Percentiles rank a stretch among this genome's conserved stretches.
These are phyloP conservation scores for Termitomyces sp. DNA, from an alignment of 768 basidiomycete genomes.

Conservation along the genomic window DNA sequence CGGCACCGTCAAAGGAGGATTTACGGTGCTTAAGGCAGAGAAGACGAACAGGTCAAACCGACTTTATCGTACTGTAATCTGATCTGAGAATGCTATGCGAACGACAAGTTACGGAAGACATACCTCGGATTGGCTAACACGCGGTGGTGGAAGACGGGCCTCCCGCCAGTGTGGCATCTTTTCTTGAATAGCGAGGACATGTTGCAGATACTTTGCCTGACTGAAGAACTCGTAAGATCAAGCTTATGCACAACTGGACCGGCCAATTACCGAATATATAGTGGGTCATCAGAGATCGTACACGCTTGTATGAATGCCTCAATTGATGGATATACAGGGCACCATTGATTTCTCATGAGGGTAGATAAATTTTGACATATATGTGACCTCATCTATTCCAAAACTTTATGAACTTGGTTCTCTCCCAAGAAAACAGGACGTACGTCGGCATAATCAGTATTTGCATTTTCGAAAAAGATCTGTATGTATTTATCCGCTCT, in stretches of 20 bases:
- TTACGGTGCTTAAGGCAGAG: background rate
- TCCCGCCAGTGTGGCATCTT: slow-evolving; percentile 66
- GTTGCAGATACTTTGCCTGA: slow-evolving; percentile 47
- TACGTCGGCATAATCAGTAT: slow-evolving; percentile 85
- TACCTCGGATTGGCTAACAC: slow-evolving; percentile 77
- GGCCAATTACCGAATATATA: slow-evolving; percentile 47
- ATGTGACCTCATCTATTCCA: slow-evolving; percentile 54
- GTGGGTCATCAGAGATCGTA: slow-evolving; percentile 42
- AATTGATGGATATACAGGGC: slow-evolving; percentile 55
- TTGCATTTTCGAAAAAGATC: slow-evolving; percentile 67
- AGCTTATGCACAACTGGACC: background rate
- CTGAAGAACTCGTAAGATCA: slow-evolving; percentile 25
- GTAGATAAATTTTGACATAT: slow-evolving; percentile 62
- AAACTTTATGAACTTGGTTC: background rate
- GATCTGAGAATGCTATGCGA: slow-evolving; percentile 6
- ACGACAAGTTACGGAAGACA: slow-evolving; percentile 9
- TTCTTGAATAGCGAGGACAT: slow-evolving; percentile 48
- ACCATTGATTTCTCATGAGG: slow-evolving; percentile 59
- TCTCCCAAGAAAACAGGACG: slow-evolving; percentile 3
- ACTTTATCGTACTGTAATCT: slow-evolving; percentile 73
- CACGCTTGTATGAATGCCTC: slow-evolving; percentile 54
- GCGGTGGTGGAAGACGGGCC: slow-evolving; percentile 77
- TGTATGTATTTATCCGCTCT: slow-evolving; percentile 64
- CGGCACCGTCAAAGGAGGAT: slow-evolving; percentile 6
- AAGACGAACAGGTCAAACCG: slow-evolving; percentile 66